Evolutionary conservation across 2,329 filamentous ascomycete species (phyloP), one percentile per base, ranked within the genome.

Genomic region (Intubia oerlemansii): DNA sequence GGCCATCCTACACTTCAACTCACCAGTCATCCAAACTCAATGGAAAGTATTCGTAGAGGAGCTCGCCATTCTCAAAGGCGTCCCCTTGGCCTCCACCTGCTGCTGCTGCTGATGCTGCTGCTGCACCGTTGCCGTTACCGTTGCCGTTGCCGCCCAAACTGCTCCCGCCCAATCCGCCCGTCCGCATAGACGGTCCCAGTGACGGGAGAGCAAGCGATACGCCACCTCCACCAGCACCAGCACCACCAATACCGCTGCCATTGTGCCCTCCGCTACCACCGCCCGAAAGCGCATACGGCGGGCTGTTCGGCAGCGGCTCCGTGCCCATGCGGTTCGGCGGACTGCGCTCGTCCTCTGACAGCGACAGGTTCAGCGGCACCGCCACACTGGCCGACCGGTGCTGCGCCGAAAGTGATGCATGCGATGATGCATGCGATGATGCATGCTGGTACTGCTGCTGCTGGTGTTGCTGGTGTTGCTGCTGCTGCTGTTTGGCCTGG

Each of bases 31-130:
- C 82, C 33, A 92, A 54, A 27, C 76, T 82, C 11, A 95, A 58
- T 0, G 84, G 84, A 38, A 95, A 93, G 45, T 95, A 93, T 51
- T 95, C 84, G 45, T 93, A 93, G 12, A 93, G 55, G 38, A 84
- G 56, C 49, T 93, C 84, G 1, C 73, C 73, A 40, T 74, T 75
- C 41, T 91, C 81, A 38, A 71, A 52, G 19, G 77, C 61, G 4
- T 44, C 50, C 2, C 44, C 19, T 8, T 8, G 8, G 8, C 8
- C n/a, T 21, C 8, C n/a, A 41, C 27, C 27, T 9, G 41, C 41
- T 5, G 45, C 37, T 36, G 45, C 36, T 33, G 47, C 38, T 37
- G 16, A 21, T 8, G 19, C 12, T 21, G 20, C 16, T 14, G 4
- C 10, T 10, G 15, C 5, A 44, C 50, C 2, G 44, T n/a, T 8